Percentiles rank a stretch among this genome's conserved stretches.
Evolutionary conservation across 2,329 filamentous ascomycete genomes (phyloP).

Genomic region (Eurotiales sp.): DNA sequence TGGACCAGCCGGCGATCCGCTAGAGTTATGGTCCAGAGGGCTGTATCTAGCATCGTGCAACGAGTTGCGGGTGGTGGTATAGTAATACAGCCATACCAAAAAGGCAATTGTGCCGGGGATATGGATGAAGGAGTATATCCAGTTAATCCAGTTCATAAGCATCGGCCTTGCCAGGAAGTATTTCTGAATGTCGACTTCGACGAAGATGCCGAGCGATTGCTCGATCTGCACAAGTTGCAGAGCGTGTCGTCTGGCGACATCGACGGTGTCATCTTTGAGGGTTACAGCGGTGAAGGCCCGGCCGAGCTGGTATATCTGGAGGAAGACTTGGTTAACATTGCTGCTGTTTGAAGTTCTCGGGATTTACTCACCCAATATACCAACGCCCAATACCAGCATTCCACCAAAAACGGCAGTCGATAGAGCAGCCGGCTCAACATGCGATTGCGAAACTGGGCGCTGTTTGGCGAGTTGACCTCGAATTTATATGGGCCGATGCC

Average conservation of each 20-base stretch:
- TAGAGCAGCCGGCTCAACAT: slow-evolving; percentile 61
- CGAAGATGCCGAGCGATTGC: slow-evolving; percentile 60
- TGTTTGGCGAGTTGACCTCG: slow-evolving; percentile 59
- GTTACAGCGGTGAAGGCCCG: slow-evolving; percentile 68
- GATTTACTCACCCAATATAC: slow-evolving; percentile 65
- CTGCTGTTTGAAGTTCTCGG: neutral
- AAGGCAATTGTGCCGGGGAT: slow-evolving; percentile 73
- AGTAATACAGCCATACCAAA: slow-evolving; percentile 63
- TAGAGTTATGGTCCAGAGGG: slow-evolving; percentile 26
- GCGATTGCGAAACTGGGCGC: slow-evolving; percentile 55
- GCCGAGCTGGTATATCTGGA: slow-evolving; percentile 68
- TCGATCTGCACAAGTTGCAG: slow-evolving; percentile 66
- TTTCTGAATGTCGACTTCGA: slow-evolving; percentile 60
- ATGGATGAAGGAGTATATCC: slow-evolving; percentile 72
- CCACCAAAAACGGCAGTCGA: slow-evolving; percentile 68
- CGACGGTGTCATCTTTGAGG: slow-evolving; percentile 63
- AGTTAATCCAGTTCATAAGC: slow-evolving; percentile 66
- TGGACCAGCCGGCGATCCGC: slow-evolving; percentile 46
- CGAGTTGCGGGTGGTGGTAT: slow-evolving; percentile 61
- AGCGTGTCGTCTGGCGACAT: slow-evolving; percentile 65
- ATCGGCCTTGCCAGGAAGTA: slow-evolving; percentile 53
- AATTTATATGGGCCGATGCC: slow-evolving; percentile 44
- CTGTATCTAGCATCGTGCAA: slow-evolving; percentile 20
- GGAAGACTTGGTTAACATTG: neutral
- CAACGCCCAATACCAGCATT: slow-evolving; percentile 73